A percentile compares a stretch with the other conserved stretches of the same genome.
Evolutionary conservation across 495 filamentous ascomycete genomes (phyloP).

Genomic region (Aspergillus olivimuriae): DNA sequence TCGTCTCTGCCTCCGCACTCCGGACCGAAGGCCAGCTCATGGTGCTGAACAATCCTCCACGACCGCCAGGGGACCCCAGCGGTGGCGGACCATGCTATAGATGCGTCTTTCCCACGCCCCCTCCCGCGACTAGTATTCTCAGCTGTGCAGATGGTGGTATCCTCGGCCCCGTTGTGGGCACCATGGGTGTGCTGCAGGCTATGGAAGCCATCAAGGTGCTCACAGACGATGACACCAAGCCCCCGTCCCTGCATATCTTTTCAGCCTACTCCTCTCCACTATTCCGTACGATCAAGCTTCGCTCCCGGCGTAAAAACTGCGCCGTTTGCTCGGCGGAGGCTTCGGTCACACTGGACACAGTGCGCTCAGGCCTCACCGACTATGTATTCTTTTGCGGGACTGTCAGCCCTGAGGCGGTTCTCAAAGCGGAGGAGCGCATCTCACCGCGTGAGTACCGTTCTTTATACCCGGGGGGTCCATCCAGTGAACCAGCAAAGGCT

Average conservation of each 20-base stretch:
- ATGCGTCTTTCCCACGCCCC: conserved; percentile 84
- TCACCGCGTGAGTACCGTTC: conserved; percentile 47
- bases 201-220: conserved; percentile 84
- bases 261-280: conserved; percentile 61
- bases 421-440: conserved; percentile 56
- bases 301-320: conserved; percentile 59
- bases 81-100: conserved; percentile 86
- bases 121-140: conserved; percentile 67
- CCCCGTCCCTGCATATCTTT: conserved; percentile 58
- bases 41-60: conserved; percentile 56
- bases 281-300: conserved; percentile 69
- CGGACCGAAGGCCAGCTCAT: conserved; percentile 85
- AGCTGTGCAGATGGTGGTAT: conserved; percentile 91
- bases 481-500: conserved; percentile 2
- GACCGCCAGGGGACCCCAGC: conserved; percentile 36
- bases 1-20: conserved; percentile 84
- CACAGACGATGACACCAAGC: conserved; percentile 20
- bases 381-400: conserved; percentile 76
- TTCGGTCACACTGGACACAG: conserved; percentile 53
- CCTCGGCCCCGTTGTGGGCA: conserved; percentile 83
- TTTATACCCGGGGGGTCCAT: conserved; percentile 8
- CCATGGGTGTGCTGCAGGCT: conserved; percentile 90
- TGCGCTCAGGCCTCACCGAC: conserved; percentile 60
- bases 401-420: conserved; percentile 38
- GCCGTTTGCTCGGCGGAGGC: conserved; percentile 63